Evolutionary conservation across 352 stramenopile genomes (phyloP).

Genomic region (Phytopythium aichiense): DNA sequence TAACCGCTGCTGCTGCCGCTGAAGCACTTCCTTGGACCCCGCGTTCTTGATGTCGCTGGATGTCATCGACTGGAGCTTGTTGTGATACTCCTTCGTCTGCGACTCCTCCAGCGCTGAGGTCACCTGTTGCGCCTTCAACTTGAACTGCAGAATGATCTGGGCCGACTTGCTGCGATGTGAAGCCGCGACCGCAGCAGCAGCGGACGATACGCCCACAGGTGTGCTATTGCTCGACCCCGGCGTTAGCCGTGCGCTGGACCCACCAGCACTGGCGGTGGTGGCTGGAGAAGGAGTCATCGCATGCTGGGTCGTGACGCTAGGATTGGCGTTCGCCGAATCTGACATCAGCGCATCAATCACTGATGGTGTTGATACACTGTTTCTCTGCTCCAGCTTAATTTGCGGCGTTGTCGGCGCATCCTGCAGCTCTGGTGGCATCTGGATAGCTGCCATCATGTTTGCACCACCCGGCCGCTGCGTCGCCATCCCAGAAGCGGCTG

Average conservation of each 20-base stretch:
- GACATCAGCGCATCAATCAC: slow-evolving; percentile 43
- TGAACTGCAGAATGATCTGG: slow-evolving; percentile 83
- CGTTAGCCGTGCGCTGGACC: background rate
- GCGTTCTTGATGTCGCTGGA: slow-evolving; percentile 64
- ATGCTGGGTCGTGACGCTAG: background rate
- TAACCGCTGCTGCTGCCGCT: slow-evolving; percentile 97
- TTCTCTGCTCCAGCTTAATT: slow-evolving; percentile 29
- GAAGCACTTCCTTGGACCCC: slow-evolving; percentile 92
- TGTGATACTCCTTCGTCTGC: slow-evolving; percentile 79
- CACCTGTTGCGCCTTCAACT: slow-evolving; percentile 68
- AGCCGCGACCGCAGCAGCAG: slow-evolving; percentile 18
- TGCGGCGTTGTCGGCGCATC: slow-evolving; percentile 28
- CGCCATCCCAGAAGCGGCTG: slow-evolving; percentile 6
- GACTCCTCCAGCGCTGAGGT: slow-evolving; percentile 78
- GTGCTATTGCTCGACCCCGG: slow-evolving; percentile 8
- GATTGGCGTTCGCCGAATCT: slow-evolving; percentile 14
- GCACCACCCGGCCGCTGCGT: slow-evolving; percentile 2
- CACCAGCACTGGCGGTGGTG: background rate
- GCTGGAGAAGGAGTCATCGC: background rate
- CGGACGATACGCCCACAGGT: slow-evolving; percentile 14
- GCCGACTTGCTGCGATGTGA: slow-evolving; percentile 65
- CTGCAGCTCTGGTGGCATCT: slow-evolving; percentile 75
- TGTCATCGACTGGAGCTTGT: slow-evolving; percentile 81
- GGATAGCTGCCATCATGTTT: slow-evolving; percentile 37
- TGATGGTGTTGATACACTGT: slow-evolving; percentile 23